Conservation (phyloP, 345 rosid genomes). For the Syzygium jambos region DNA sequence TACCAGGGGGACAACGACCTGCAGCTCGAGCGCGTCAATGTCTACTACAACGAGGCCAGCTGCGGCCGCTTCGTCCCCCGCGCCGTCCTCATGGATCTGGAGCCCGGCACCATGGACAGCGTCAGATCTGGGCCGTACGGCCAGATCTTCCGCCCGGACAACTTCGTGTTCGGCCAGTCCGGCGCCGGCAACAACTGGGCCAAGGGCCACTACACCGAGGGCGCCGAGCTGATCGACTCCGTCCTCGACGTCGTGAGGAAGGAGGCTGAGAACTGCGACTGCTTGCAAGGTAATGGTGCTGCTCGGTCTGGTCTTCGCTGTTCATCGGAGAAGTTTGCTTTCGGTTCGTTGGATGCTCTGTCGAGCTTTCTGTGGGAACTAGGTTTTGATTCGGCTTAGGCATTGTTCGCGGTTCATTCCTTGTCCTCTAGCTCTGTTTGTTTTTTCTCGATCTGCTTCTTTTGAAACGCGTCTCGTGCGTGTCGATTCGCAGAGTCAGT, state of each 20-base stretch:
- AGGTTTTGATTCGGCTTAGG: not conserved
- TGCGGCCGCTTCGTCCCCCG: slow-evolving; percentile 68
- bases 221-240: slow-evolving; percentile 50
- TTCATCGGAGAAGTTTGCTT: not conserved
- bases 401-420: not conserved
- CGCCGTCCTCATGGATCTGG: slow-evolving; percentile 71
- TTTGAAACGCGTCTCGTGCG: not conserved
- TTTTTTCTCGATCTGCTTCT: not conserved
- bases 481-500: not conserved
- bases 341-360: not conserved
- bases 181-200: slow-evolving; percentile 52
- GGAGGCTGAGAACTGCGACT: slow-evolving; percentile 52
- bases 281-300: slow-evolving; percentile 32
- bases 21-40: slow-evolving; percentile 72
- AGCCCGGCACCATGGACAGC: slow-evolving; percentile 79
- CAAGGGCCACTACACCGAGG: slow-evolving; percentile 45
- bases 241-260: slow-evolving; percentile 49
- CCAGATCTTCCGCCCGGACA: slow-evolving; percentile 50
- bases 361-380: not conserved
- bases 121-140: slow-evolving; percentile 72
- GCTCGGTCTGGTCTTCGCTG: not conserved
- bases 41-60: slow-evolving; percentile 72
- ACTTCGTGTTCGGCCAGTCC: slow-evolving; percentile 49
- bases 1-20: slow-evolving; percentile 51
- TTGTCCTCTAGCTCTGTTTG: not conserved